Percentiles rank a stretch among this genome's conserved stretches.
phyloP scores from a whole-genome alignment of 1,139 yeast species.

The Geotrichum aggregatum region DNA sequence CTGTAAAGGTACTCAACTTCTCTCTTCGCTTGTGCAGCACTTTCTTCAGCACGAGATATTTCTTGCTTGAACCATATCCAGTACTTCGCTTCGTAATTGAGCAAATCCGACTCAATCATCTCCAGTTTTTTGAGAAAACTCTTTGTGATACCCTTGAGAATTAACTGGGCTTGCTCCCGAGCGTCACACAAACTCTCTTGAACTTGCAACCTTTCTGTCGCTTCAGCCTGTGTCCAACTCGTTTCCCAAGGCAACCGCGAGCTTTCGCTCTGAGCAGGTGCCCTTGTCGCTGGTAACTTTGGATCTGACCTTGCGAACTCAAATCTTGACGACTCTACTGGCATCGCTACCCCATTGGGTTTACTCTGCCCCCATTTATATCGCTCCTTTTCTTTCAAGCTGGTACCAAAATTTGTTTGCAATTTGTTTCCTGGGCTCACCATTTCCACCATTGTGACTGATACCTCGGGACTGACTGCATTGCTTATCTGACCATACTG shows the following conservation, averaged over 20 bases:
- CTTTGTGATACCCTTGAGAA: conserved; percentile 6
- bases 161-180: conserved; percentile 5
- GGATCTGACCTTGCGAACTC: not conserved
- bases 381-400: too few species aligned
- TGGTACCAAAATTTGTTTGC: too few species aligned
- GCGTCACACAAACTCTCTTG: not conserved
- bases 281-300: not conserved
- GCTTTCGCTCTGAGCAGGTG: not conserved
- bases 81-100: conserved; percentile 7
- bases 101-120: conserved; percentile 4
- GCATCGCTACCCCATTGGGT: too few species aligned
- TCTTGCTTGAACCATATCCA: conserved; percentile 10
- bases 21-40: too few species aligned
- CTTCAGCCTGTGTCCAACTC: conserved; percentile 3
- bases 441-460: not conserved
- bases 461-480: conserved; percentile 1
- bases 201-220: conserved; percentile 1
- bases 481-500: not conserved
- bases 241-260: conserved; percentile 10
- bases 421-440: too few species aligned
- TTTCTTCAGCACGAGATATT: not conserved
- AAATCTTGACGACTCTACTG: not conserved
- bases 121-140: conserved; percentile 5
- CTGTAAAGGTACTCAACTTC: too few species aligned
- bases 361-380: too few species aligned